Percentiles rank a stretch among this genome's conserved stretches.
phyloP scores from a whole-genome alignment of 768 basidiomycete species.

The Termitomyces sp. region DNA sequence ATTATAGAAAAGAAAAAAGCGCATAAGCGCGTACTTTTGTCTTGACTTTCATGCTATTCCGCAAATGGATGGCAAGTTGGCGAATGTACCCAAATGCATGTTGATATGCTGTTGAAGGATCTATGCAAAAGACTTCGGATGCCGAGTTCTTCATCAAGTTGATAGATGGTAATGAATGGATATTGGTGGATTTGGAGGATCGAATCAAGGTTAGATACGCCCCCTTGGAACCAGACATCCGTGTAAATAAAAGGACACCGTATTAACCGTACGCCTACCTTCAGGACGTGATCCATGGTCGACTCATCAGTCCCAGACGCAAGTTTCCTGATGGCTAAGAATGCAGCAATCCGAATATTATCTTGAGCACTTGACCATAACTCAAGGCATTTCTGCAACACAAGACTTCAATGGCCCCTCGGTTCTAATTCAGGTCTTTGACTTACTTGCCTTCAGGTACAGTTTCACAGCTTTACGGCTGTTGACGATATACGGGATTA shows the following conservation, averaged over 20 bases:
- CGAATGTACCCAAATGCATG: constrained; percentile 96
- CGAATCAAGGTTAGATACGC: constrained; percentile 87
- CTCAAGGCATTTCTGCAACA: constrained; percentile 67
- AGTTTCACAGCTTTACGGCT: constrained; percentile 80
- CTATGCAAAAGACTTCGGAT: constrained; percentile 81
- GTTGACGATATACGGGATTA: constrained; percentile 82
- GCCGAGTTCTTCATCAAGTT: constrained; percentile 98
- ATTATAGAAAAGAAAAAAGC: neutral
- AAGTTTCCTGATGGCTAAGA: constrained; percentile 77
- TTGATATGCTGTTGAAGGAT: constrained; percentile 75
- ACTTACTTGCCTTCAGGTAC: constrained; percentile 69
- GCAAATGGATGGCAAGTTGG: constrained; percentile 86
- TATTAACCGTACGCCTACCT: constrained; percentile 42
- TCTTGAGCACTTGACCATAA: constrained; percentile 83
- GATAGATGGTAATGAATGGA: constrained; percentile 84
- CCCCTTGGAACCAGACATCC: constrained; percentile 39
- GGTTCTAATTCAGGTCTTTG: neutral
- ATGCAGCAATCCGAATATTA: constrained; percentile 75
- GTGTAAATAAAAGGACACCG: neutral
- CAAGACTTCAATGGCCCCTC: neutral
- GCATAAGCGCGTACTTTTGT: constrained; percentile 54
- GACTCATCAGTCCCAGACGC: constrained; percentile 74
- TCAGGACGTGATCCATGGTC: constrained; percentile 80
- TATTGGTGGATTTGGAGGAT: constrained; percentile 77
- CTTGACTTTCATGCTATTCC: constrained; percentile 87